Conservation (phyloP, 2,329 filamentous ascomycete species). For the Colletotrichum musae region DNA sequence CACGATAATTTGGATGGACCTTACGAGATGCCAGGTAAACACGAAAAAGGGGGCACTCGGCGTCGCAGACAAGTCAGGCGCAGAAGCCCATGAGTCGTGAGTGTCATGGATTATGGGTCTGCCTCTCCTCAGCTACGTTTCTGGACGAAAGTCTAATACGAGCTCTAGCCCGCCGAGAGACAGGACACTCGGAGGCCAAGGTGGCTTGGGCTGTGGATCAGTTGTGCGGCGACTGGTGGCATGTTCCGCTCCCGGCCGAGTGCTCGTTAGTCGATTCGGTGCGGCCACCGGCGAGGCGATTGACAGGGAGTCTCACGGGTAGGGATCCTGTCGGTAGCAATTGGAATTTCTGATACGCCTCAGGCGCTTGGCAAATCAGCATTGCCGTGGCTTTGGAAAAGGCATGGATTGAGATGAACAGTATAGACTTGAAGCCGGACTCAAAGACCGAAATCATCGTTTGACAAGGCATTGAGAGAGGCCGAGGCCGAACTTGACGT, state of each 20-base stretch:
- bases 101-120: conserved; percentile 1
- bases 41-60: neutral
- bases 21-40: neutral
- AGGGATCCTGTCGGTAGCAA: neutral
- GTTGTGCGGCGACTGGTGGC: neutral
- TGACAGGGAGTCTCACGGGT: neutral
- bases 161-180: neutral
- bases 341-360: neutral
- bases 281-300: too few relatives aligned
- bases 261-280: neutral
- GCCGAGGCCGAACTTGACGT: neutral
- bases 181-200: neutral
- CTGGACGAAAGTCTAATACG: conserved; percentile 18
- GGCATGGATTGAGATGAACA: neutral
- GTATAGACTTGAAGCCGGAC: neutral
- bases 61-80: conserved; percentile 11
- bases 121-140: conserved; percentile 16
- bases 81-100: conserved; percentile 12
- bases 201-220: neutral
- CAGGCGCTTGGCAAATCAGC: neutral
- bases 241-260: neutral
- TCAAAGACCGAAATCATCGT: too few relatives aligned
- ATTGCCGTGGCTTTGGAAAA: neutral
- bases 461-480: too few relatives aligned
- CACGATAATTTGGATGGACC: neutral